A percentile compares a stretch with the other conserved stretches of the same genome.
Evolutionary conservation across 305 asterid genomes (phyloP).

Genomic region (Salvia sclarea): DNA sequence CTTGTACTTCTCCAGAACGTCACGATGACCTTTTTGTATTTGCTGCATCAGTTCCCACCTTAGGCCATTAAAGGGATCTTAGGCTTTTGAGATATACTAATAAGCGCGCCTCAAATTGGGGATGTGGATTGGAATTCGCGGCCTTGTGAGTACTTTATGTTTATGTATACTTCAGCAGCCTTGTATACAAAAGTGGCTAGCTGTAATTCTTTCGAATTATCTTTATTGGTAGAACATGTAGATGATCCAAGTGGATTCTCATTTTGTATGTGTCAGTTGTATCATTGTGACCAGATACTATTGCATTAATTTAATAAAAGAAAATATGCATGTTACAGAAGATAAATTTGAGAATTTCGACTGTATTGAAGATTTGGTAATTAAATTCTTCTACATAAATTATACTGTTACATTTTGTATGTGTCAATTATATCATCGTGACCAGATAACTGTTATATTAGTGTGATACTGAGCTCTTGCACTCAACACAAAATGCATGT

Average conservation of each 20-base stretch:
- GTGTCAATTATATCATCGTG: too few species aligned
- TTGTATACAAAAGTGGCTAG: not conserved
- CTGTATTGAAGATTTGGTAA: too few species aligned
- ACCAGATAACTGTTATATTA: too few species aligned
- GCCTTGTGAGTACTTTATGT: conserved; percentile 17
- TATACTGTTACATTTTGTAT: too few species aligned
- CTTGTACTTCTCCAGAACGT: not conserved
- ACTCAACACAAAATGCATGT: too few species aligned
- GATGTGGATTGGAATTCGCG: conserved; percentile 1
- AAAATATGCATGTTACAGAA: not conserved
- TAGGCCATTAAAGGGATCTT: not conserved
- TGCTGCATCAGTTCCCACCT: conserved; percentile 15
- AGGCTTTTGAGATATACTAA: not conserved
- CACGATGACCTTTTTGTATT: not conserved
- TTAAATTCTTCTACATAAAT: too few species aligned
- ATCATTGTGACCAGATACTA: conserved; percentile 12
- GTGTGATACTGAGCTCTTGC: too few species aligned
- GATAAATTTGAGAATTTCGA: too few species aligned
- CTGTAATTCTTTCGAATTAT: conserved; percentile 1
- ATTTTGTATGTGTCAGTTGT: conserved; percentile 5
- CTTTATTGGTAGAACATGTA: conserved; percentile 18
- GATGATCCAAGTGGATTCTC: not conserved
- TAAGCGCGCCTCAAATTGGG: conserved; percentile 2
- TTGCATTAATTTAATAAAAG: not conserved
- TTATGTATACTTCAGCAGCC: conserved; percentile 16